These are phyloP conservation scores for Triticum monococcum DNA, from an alignment of 176 grass and related monocot genomes.

Conservation along the genomic window DNA sequence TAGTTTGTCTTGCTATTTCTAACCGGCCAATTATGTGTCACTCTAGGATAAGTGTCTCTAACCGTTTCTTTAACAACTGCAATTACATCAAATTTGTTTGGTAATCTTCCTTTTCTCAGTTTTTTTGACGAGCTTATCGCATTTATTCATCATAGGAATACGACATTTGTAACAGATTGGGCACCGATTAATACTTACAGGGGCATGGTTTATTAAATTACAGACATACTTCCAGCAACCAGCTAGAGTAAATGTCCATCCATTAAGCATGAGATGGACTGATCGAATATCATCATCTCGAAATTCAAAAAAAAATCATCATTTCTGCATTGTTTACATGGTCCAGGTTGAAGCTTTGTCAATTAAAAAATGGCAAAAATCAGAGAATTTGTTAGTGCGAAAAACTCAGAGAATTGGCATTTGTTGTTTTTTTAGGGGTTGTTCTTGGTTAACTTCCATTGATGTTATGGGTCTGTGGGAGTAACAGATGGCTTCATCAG, in stretches of 20 bases:
- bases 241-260: too few species aligned
- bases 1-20: not conserved
- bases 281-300: too few species aligned
- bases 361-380: not conserved
- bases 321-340: too few species aligned
- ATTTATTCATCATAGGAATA: not conserved
- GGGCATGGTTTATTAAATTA: not conserved
- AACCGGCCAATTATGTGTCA: not conserved
- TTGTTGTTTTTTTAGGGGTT: too few species aligned
- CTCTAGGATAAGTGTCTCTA: not conserved
- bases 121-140: not conserved
- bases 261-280: too few species aligned
- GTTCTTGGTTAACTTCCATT: not conserved
- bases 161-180: not conserved
- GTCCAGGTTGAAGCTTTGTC: not conserved
- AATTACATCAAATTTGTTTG: not conserved
- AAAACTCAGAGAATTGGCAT: too few species aligned
- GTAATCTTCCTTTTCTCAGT: not conserved
- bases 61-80: not conserved
- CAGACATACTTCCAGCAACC: not conserved
- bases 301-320: too few species aligned
- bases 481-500: not conserved
- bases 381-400: too few species aligned
- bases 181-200: not conserved
- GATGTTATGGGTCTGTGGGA: not conserved